Percentiles rank a stretch among this genome's conserved stretches.
Conservation (phyloP, 2,329 filamentous ascomycete genomes). For the Pseudogymnoascus sp. region DNA sequence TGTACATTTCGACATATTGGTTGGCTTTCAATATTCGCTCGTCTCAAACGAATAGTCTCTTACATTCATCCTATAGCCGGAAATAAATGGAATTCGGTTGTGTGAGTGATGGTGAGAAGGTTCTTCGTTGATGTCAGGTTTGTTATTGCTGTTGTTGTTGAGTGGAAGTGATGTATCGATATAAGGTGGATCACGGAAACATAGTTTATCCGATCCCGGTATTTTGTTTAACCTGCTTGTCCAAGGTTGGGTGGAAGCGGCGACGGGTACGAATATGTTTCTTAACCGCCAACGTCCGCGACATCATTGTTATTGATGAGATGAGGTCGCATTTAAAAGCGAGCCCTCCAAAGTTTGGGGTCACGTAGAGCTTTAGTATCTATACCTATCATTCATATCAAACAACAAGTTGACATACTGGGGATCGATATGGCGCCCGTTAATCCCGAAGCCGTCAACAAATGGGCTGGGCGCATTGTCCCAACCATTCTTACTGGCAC, state of each 20-base stretch:
- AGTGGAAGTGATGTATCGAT: background rate
- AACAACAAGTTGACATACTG: background rate
- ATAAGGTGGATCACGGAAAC: background rate
- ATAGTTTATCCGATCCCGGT: background rate
- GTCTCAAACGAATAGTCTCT: background rate
- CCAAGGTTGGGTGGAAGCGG: background rate
- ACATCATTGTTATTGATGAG: background rate
- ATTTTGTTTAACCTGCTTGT: background rate
- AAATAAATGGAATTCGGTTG: background rate
- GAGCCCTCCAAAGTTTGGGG: slow-evolving; percentile 5
- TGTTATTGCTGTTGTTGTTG: background rate
- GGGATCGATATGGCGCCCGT: background rate
- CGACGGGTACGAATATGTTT: background rate
- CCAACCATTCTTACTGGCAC: slow-evolving; percentile 60
- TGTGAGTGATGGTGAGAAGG: background rate
- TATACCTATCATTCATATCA: slow-evolving; percentile 6
- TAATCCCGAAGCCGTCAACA: slow-evolving; percentile 16
- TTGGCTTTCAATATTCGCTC: background rate
- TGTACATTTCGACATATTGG: background rate
- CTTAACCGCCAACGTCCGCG: background rate
- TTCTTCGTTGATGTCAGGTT: no score
- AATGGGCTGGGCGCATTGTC: slow-evolving; percentile 41
- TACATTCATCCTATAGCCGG: background rate
- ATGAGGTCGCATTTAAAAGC: slow-evolving; percentile 4
- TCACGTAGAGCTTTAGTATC: background rate